Evolutionary conservation across 345 rosid genomes (phyloP).

Genomic region (Adansonia digitata): DNA sequence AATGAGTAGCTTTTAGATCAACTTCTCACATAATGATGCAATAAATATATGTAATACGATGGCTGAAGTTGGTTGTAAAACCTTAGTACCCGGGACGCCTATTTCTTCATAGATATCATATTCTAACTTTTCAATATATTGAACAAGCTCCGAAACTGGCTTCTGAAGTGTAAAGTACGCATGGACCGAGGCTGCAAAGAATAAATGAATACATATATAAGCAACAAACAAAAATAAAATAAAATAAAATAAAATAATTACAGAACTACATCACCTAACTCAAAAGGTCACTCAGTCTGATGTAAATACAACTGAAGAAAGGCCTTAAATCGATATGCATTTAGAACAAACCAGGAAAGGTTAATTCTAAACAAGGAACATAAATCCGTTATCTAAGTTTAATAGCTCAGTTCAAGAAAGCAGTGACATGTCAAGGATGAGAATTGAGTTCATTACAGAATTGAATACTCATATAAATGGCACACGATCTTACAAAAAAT

Average conservation of each 20-base stretch:
- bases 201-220: not conserved
- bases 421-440: not conserved
- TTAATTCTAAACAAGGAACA: not conserved
- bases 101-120: constrained; percentile 53
- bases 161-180: constrained; percentile 9
- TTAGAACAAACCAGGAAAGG: not conserved
- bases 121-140: constrained; percentile 6
- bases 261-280: not conserved
- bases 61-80: constrained; percentile 21
- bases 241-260: too few relatives aligned
- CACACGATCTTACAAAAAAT: not conserved
- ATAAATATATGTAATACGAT: not conserved
- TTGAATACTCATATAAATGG: not conserved
- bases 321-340: not conserved
- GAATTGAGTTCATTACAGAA: not conserved
- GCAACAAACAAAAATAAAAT: not conserved
- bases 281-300: not conserved
- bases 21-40: not conserved
- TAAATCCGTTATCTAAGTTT: not conserved
- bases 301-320: not conserved
- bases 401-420: not conserved
- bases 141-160: constrained; percentile 16
- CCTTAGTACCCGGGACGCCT: constrained; percentile 56
- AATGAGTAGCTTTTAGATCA: constrained; percentile 14
- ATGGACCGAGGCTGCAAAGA: constrained; percentile 17